phyloP scores from a whole-genome alignment of 495 filamentous ascomycete species.

The Collariella sp. region DNA sequence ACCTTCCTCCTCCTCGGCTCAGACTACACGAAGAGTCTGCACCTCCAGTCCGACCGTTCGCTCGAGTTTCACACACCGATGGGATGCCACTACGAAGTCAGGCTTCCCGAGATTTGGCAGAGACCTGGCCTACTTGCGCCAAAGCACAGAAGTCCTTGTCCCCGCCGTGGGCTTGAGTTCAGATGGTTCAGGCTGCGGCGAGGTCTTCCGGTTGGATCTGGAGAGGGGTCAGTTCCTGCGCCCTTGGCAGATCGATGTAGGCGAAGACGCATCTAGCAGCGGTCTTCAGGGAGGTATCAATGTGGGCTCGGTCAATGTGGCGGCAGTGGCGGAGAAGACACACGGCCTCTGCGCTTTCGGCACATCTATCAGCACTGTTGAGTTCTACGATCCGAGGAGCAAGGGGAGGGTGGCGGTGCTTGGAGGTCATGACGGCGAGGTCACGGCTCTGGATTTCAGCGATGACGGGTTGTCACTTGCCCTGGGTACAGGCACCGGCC shows the following conservation, averaged over 20 bases:
- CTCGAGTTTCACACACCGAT: conserved; percentile 90
- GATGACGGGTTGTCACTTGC: conserved; percentile 77
- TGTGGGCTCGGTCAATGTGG: conserved; percentile 78
- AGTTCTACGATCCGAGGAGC: conserved; percentile 87
- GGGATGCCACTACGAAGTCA: conserved; percentile 78
- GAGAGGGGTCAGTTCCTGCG: conserved; percentile 79
- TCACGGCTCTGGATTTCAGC: conserved; percentile 83
- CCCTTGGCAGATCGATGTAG: conserved; percentile 68
- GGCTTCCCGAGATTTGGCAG: conserved; percentile 88
- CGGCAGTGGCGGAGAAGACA: conserved; percentile 78
- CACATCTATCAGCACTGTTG: conserved; percentile 89
- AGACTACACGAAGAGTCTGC: conserved; percentile 91
- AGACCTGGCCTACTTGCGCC: conserved; percentile 76
- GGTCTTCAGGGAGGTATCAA: conserved; percentile 76
- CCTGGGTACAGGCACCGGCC: conserved; percentile 77
- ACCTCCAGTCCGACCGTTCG: conserved; percentile 83
- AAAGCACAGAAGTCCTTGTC: conserved; percentile 78
- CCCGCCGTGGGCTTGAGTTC: conserved; percentile 80
- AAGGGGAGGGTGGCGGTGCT: conserved; percentile 75
- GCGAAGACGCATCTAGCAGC: conserved; percentile 62
- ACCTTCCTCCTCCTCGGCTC: conserved; percentile 87
- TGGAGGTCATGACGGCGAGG: conserved; percentile 54
- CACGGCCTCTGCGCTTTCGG: conserved; percentile 92
- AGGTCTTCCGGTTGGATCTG: conserved; percentile 87
- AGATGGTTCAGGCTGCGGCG: conserved; percentile 62